These are phyloP conservation scores for Xylaria castorea DNA, from an alignment of 495 filamentous ascomycete species.

Conservation along the genomic window DNA sequence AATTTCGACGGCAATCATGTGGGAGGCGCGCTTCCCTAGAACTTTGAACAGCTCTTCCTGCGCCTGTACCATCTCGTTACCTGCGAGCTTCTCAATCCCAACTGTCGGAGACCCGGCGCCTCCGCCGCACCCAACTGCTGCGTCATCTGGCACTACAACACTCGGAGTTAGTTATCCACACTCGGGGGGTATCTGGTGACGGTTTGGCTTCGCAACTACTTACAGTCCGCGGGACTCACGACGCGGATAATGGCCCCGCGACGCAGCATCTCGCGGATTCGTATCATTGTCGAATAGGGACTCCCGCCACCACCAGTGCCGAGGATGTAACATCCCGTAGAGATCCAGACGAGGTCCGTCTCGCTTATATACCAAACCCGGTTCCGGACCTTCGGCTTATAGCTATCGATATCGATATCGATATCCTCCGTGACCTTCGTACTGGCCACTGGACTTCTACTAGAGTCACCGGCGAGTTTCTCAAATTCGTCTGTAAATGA, in stretches of 20 bases:
- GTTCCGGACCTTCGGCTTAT: slow-evolving; percentile 56
- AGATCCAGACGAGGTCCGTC: slow-evolving; percentile 64
- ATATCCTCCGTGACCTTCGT: slow-evolving; percentile 35
- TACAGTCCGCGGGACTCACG: slow-evolving; percentile 47
- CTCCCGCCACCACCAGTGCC: slow-evolving; percentile 66
- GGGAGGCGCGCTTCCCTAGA: slow-evolving; percentile 37
- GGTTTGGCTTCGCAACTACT: not conserved
- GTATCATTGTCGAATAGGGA: slow-evolving; percentile 54
- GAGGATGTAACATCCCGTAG: slow-evolving; percentile 66
- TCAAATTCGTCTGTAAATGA: slow-evolving; percentile 34
- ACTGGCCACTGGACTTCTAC: slow-evolving; percentile 21
- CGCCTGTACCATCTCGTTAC: slow-evolving; percentile 57
- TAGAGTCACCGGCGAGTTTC: slow-evolving; percentile 26
- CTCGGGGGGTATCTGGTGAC: not conserved
- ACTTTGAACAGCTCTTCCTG: slow-evolving; percentile 56
- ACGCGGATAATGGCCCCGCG: slow-evolving; percentile 55
- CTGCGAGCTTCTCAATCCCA: slow-evolving; percentile 58
- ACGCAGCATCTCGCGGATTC: slow-evolving; percentile 53
- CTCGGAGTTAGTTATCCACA: not conserved
- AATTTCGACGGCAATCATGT: slow-evolving; percentile 60
- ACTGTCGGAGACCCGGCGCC: slow-evolving; percentile 59
- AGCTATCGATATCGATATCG: slow-evolving; percentile 54
- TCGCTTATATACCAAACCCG: slow-evolving; percentile 62
- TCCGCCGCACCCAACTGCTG: slow-evolving; percentile 53
- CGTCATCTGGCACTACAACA: slow-evolving; percentile 45